Evolutionary conservation across 2,329 filamentous ascomycete genomes (phyloP).

Genomic region (Colletotrichum sp.): DNA sequence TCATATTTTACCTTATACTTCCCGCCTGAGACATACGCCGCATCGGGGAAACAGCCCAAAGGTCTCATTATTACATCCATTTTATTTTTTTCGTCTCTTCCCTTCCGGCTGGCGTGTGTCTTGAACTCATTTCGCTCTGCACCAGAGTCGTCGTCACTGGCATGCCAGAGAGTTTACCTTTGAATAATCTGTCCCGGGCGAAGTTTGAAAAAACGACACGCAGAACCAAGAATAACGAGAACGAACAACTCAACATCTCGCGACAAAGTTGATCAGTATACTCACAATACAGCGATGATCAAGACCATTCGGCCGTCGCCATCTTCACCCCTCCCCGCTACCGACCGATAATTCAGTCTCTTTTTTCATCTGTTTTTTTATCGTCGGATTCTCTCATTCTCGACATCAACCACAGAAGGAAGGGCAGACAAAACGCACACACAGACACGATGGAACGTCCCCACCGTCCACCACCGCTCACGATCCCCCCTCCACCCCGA

Average conservation of each 20-base stretch:
- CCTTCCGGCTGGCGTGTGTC: background rate
- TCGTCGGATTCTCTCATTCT: background rate
- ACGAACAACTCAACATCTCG: background rate
- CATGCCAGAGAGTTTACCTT: background rate
- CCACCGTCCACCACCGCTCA: slow-evolving; percentile 35
- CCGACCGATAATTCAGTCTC: background rate
- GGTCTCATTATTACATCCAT: background rate
- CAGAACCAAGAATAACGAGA: background rate
- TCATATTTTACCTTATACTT: background rate
- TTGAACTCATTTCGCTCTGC: background rate
- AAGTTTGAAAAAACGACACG: background rate
- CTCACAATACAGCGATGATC: background rate
- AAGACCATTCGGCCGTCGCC: background rate
- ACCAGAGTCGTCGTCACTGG: slow-evolving; percentile 2
- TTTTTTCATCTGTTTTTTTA: background rate
- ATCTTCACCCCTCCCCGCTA: background rate
- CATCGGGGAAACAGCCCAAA: background rate
- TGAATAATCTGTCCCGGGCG: background rate
- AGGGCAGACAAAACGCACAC: background rate
- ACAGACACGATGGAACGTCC: slow-evolving; percentile 30
- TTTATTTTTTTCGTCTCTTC: background rate
- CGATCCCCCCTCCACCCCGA: slow-evolving; percentile 30
- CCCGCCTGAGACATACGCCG: slow-evolving; percentile 15
- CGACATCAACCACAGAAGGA: background rate
- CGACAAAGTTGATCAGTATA: background rate